These are phyloP conservation scores for Phytophthora cryptogea DNA, from an alignment of 352 stramenopile genomes.

Conservation along the genomic window DNA sequence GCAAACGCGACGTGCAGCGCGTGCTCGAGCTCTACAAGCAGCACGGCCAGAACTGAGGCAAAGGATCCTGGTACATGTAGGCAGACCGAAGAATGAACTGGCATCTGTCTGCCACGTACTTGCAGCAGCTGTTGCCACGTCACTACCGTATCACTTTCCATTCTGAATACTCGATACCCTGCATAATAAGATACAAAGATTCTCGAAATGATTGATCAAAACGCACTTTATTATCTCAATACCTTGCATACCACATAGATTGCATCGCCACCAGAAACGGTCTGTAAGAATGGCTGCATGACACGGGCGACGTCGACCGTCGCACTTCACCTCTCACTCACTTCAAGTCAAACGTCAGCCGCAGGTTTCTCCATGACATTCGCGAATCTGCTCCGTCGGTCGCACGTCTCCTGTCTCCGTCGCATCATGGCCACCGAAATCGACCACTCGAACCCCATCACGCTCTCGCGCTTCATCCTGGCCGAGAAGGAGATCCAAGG, in stretches of 20 bases:
- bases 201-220: neutral
- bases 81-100: too few relatives aligned
- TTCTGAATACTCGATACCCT: neutral
- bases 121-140: slow-evolving; percentile 13
- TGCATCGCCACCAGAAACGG: neutral
- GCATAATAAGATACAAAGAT: too few relatives aligned
- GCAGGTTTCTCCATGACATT: slow-evolving; percentile 18
- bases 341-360: slow-evolving; percentile 26
- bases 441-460: slow-evolving; percentile 89
- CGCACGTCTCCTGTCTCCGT: slow-evolving; percentile 15
- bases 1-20: slow-evolving; percentile 82
- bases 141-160: neutral
- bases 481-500: slow-evolving; percentile 91
- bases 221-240: neutral
- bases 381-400: slow-evolving; percentile 25
- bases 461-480: slow-evolving; percentile 95
- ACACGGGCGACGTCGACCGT: slow-evolving; percentile 31
- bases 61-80: neutral
- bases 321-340: slow-evolving; percentile 12
- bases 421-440: slow-evolving; percentile 40
- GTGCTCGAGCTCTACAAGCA: slow-evolving; percentile 76
- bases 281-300: slow-evolving; percentile 17
- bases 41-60: slow-evolving; percentile 30
- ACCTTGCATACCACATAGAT: neutral
- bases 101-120: slow-evolving; percentile 20